Base-by-base conservation (phyloP, 169 alveolate species). In the Cryptosporidium viatorum region DNA sequence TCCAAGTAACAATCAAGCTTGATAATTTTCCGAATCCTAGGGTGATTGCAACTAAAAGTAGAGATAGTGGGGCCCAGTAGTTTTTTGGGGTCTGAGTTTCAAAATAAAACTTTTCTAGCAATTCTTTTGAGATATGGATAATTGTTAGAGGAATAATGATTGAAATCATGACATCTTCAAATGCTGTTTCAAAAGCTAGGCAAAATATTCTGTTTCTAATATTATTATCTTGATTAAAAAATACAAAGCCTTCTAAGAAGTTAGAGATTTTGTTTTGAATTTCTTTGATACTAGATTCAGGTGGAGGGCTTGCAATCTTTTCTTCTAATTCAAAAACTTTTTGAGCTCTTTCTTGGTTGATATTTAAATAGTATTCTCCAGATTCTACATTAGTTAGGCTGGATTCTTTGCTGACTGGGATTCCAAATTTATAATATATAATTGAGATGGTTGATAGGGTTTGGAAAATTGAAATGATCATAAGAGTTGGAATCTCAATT, bases 121-220 rank as follows among this genome's bases (percentile, higher is more conserved):
- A 26, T 21, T 26, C 62, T 33, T 55, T 74, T 55, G 71, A 26
- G 9, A 41, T 55, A 1, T 74, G 86, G 39, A 74, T 74, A 0
- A 39, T 35, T 51, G 59, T 51, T n/a, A 74, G 35, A 12, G 94
- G 94, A 33, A 92, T 68, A 58, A 87, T 69, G 12, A 85, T 86
- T n/a, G 94, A 84, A 51, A 87, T 86, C 92, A 92, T 85, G 33
- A 73, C 65, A 73, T 92, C 94, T 62, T 92, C 94, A 6, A 92
- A 39, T 0, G 93, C 94, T 3, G 94, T 92, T 48, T 92, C 94
- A 29, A 87, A 29, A 21, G 93, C 94, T 6, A 92, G 69, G 12
- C 73, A 71, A 50, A 92, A 48, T 21, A 87, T 73, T n/a, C 93
- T 67, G 21, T 52, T 52, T 55, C 69, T 33, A 35, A 65, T 65